A percentile compares a stretch with the other conserved stretches of the same genome.
Conservation (phyloP, 768 basidiomycete genomes). For the Lentinula sp. region DNA sequence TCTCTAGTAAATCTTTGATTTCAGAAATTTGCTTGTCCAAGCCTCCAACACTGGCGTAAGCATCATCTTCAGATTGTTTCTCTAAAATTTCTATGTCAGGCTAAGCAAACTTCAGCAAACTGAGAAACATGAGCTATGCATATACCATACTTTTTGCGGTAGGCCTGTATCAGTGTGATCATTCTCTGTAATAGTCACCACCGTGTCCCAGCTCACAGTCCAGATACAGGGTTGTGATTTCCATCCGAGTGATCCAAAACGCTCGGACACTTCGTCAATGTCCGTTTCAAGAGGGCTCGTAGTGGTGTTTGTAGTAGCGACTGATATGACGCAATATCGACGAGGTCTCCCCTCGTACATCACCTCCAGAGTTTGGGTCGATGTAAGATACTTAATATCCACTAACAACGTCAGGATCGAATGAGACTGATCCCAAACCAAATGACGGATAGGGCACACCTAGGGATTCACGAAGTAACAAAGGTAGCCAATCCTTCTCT, state of each 20-base stretch:
- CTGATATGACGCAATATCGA: conserved; percentile 44
- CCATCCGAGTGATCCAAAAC: conserved; percentile 41
- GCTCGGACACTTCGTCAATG: conserved; percentile 28
- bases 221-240: conserved; percentile 39
- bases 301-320: conserved; percentile 29
- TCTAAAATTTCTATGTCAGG: conserved; percentile 41
- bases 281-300: conserved; percentile 11
- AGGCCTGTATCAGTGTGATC: conserved; percentile 17
- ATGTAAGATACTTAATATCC: conserved; percentile 63
- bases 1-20: conserved; percentile 81
- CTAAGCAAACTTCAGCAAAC: conserved; percentile 18
- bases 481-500: conserved; percentile 58
- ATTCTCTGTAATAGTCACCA: conserved; percentile 36
- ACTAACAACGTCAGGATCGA: conserved; percentile 34
- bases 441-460: conserved; percentile 33
- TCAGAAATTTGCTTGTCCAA: conserved; percentile 81
- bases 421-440: conserved; percentile 9
- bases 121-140: conserved; percentile 8
- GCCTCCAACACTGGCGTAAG: conserved; percentile 86
- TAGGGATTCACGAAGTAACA: conserved; percentile 61
- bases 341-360: conserved; percentile 56
- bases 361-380: conserved; percentile 55
- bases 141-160: background rate
- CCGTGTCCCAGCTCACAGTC: conserved; percentile 66
- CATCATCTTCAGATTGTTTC: conserved; percentile 37